phyloP scores from a whole-genome alignment of 306 rosid species.

The Lagenaria siceraria region DNA sequence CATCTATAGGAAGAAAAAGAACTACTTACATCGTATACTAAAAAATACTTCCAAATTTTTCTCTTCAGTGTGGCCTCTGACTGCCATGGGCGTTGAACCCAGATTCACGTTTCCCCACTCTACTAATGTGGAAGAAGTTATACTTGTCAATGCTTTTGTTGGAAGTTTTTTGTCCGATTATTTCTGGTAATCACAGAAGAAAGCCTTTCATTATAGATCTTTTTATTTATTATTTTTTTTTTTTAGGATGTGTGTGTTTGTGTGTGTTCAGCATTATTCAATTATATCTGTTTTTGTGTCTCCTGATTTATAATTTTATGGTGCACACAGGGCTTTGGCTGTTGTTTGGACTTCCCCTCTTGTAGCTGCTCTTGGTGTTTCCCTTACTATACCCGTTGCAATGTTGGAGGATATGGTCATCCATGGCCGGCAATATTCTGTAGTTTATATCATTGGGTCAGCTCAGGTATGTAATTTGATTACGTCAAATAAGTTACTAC shows the following conservation, averaged over 20 bases:
- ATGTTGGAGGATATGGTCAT: conserved; percentile 20
- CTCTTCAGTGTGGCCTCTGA: conserved; percentile 18
- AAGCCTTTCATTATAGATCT: not conserved
- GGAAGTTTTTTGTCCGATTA: conserved; percentile 22
- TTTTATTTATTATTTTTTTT: not conserved
- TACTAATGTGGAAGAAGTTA: conserved; percentile 6
- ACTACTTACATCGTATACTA: not conserved
- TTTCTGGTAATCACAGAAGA: conserved; percentile 14
- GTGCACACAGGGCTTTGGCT: conserved; percentile 15
- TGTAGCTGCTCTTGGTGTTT: conserved; percentile 17
- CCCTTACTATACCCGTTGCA: conserved; percentile 20
- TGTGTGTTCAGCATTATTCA: not conserved
- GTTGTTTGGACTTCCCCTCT: conserved; percentile 24
- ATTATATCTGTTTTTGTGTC: not conserved
- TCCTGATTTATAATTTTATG: not conserved
- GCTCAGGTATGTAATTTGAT: conserved; percentile 2
- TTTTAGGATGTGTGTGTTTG: too few relatives aligned
- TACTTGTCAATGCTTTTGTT: conserved; percentile 18
- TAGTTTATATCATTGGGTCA: conserved; percentile 16
- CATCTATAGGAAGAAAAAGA: not conserved
- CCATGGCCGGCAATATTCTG: conserved; percentile 20
- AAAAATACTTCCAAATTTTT: not conserved
- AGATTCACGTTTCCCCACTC: conserved; percentile 17
- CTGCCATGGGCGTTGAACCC: conserved; percentile 23
- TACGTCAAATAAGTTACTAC: not conserved